Evolutionary conservation across 1,139 yeast genomes (phyloP).

Genomic region (Hansenula sp.): DNA sequence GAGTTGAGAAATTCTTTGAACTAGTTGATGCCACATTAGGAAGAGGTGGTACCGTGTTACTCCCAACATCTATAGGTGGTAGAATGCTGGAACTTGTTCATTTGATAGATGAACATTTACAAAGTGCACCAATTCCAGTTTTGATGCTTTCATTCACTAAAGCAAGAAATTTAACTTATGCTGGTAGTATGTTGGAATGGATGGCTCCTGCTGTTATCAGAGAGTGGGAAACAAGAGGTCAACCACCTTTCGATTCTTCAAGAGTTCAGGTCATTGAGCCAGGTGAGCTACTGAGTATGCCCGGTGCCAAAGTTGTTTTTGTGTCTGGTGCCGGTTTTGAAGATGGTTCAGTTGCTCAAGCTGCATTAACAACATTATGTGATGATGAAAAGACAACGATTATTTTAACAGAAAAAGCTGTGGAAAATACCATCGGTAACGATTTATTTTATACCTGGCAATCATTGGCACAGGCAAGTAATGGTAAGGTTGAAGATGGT

Average conservation of each 20-base stretch:
- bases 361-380: constrained; percentile 56
- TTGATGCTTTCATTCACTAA: constrained; percentile 76
- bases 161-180: constrained; percentile 73
- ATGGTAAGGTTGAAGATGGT: constrained; percentile 50
- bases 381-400: constrained; percentile 64
- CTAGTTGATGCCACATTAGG: constrained; percentile 64
- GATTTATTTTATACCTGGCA: constrained; percentile 59
- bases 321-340: constrained; percentile 72
- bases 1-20: constrained; percentile 62
- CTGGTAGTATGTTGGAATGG: constrained; percentile 93
- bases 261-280: constrained; percentile 58
- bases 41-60: constrained; percentile 69
- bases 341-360: constrained; percentile 59
- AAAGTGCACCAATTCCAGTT: constrained; percentile 52
- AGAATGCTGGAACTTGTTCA: constrained; percentile 78
- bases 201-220: constrained; percentile 78
- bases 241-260: constrained; percentile 67
- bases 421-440: constrained; percentile 35
- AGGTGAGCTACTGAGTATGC: constrained; percentile 48
- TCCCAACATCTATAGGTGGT: constrained; percentile 85
- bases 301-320: constrained; percentile 79
- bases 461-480: constrained; percentile 32
- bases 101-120: constrained; percentile 50
- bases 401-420: constrained; percentile 65
- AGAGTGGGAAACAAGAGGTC: constrained; percentile 73